A percentile compares a stretch with the other conserved stretches of the same genome.
Evolutionary conservation across 2,329 filamentous ascomycete species (phyloP).

Genomic region (Furcasterigmium furcatum): DNA sequence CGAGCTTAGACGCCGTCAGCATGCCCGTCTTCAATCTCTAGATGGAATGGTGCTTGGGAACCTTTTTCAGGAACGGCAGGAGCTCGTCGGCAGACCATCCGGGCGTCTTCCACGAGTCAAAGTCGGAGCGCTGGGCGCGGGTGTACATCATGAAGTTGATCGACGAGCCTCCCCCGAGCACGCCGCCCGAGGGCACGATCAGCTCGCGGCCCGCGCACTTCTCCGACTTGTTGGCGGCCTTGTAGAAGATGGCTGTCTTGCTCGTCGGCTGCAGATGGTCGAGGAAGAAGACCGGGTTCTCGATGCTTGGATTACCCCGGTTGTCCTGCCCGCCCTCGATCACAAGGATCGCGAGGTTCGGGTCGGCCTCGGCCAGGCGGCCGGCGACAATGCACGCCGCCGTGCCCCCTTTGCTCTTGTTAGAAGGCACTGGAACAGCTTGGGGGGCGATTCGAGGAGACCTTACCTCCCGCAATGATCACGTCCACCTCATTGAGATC

Average conservation of each 20-base stretch:
- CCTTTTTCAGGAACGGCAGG: slow-evolving; percentile 46
- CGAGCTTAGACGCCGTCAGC: slow-evolving; percentile 9
- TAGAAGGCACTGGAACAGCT: not conserved
- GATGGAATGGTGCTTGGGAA: slow-evolving; percentile 8
- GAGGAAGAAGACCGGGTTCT: slow-evolving; percentile 48
- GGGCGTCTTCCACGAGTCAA: slow-evolving; percentile 47
- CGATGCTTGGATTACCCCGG: slow-evolving; percentile 42
- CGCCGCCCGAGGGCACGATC: slow-evolving; percentile 35
- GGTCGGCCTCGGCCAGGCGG: slow-evolving; percentile 45
- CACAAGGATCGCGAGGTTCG: slow-evolving; percentile 44
- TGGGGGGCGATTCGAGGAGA: not conserved
- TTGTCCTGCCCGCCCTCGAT: slow-evolving; percentile 54
- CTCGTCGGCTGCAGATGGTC: slow-evolving; percentile 69
- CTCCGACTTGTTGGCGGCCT: slow-evolving; percentile 38
- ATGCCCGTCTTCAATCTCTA: no score
- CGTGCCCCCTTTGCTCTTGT: slow-evolving; percentile 32
- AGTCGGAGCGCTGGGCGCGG: slow-evolving; percentile 40
- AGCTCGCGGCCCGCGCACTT: slow-evolving; percentile 39
- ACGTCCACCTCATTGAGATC: slow-evolving; percentile 43
- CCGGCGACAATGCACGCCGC: slow-evolving; percentile 45
- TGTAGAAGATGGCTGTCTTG: slow-evolving; percentile 52
- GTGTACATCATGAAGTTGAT: slow-evolving; percentile 47
- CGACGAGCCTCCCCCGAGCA: slow-evolving; percentile 47
- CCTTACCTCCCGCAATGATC: slow-evolving; percentile 44
- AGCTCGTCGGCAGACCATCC: slow-evolving; percentile 51